Base-by-base conservation (phyloP, 1,284 basidiomycete genomes). In the Malassezia yamatoensis region DNA sequence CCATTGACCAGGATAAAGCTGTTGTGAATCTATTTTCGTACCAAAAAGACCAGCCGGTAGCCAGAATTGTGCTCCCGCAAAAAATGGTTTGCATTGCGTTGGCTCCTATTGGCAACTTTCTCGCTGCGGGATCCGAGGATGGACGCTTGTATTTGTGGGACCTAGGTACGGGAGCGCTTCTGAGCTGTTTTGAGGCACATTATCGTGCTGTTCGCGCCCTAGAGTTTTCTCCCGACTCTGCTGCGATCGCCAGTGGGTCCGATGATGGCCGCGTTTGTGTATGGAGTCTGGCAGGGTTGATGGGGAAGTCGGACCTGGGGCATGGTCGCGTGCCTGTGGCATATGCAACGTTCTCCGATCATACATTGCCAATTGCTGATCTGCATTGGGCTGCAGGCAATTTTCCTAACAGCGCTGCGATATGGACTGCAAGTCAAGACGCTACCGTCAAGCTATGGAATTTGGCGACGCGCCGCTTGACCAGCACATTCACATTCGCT, bases 381-480 rank as follows among this genome's bases (percentile, higher is more conserved):
- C 80, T 96, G 35, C 76, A 80, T 16, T 84, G 90, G 62, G 88
- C 89, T 3, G 75, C 85, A 40, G 89, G 89, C 5, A 62, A 78
- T 0, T 91, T 90, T 74, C 88, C 90, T 0, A 55, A 64, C 15
- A 81, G 79, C 43, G 85, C 83, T 72, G 81, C 87, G 46, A 73
- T 90, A 36, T 80, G 91, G 65, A 88, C 90, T 0, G 83, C 86
- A 6, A 88, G 88, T 0, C 75, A 86, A 38, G 93, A 96, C 73
- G 86, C 88, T 59, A 87, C 87, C n/a, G 87, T 90, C 68, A 96
- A 96, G 86, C 76, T 90, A 43, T 91, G 89, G 88, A 87, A 90
- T 65, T 76, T 90, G 5, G 79, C 83, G 3, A 83, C 87, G 0
- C 81, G 82, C 41, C 80, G 83, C 7, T 80, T 93, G 12, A 77